phyloP scores from a whole-genome alignment of 208 protist genomes.

The Trypanosoma avium region DNA sequence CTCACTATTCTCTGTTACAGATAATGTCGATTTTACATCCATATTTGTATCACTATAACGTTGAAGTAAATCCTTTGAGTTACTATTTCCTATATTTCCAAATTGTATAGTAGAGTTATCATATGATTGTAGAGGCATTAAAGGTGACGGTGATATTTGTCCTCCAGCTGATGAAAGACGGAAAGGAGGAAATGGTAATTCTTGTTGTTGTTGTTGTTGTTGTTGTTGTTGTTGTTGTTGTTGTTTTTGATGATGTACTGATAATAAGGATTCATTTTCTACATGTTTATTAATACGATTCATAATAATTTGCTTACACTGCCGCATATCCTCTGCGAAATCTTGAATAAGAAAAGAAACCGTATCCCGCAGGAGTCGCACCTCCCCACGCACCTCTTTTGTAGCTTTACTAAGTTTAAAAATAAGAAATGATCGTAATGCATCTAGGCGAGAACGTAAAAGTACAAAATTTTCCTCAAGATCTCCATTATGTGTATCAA shows the following conservation, averaged over 20 bases:
- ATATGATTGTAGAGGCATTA: no score
- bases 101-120: no score
- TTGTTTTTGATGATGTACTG: neutral
- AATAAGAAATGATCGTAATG: conserved; percentile 16
- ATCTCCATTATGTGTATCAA: conserved; percentile 37
- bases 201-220: no score
- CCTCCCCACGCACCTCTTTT: conserved; percentile 39
- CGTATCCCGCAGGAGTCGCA: conserved; percentile 35
- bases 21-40: no score
- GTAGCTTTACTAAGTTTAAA: conserved; percentile 37
- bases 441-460: conserved; percentile 23
- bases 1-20: neutral
- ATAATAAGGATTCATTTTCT: no score
- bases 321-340: conserved; percentile 31
- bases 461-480: conserved; percentile 31
- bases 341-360: conserved; percentile 40
- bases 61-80: no score
- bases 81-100: no score
- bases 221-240: neutral
- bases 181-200: no score
- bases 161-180: no score
- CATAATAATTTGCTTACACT: conserved; percentile 2
- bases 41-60: no score
- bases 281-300: no score
- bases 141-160: no score